Evolutionary conservation across 2,329 filamentous ascomycete genomes (phyloP), one percentile per base, ranked within the genome.

Genomic region (Fusarium sp.): DNA sequence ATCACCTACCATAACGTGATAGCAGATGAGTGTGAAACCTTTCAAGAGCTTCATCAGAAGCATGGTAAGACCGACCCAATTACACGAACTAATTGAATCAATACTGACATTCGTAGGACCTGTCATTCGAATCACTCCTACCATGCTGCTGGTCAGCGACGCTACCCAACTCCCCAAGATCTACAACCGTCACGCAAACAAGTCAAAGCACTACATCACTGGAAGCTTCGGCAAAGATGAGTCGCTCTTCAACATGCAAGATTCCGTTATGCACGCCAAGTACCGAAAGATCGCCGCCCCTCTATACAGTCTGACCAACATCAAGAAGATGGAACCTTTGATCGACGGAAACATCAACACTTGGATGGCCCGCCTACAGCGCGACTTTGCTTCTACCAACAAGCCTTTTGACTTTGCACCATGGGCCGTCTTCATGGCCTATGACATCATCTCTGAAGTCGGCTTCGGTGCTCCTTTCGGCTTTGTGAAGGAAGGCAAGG

Each of bases 271-370:
- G 7, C 88, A 90, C 73, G 81, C 86, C 5, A 78, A 80, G 3
- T 85, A 84, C 69, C 81, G 87, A 20, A 88, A 88, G 76, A 81
- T 87, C 24, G 82, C 85, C 25, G 87, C 86, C 2, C 81, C 82
- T 2, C 83, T 86, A 4, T 89, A 89, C 71, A 84, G 82, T 56
- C 87, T 88, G 71, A 82, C 78, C 46, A 88, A 87, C 69, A 83
- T 89, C 69, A 86, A 85, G 76, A 86, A 83, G 68, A 89, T 88
- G 84, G 87, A 90, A 74, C 84, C 85, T 1, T 69, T 89, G 30
- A 80, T 90, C 5, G 86, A 89, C 62, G 67, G 74, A 3, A 80
- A 83, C 12, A 86, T 89, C 48, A 60, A 74, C 4, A 76, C 81
- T n/a, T 90, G 86, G 87, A 78, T 84, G 11, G 69, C 74, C 5